Evolutionary conservation across 257 asterid species (phyloP).

Genomic region (Nicotiana tomentosiformis): DNA sequence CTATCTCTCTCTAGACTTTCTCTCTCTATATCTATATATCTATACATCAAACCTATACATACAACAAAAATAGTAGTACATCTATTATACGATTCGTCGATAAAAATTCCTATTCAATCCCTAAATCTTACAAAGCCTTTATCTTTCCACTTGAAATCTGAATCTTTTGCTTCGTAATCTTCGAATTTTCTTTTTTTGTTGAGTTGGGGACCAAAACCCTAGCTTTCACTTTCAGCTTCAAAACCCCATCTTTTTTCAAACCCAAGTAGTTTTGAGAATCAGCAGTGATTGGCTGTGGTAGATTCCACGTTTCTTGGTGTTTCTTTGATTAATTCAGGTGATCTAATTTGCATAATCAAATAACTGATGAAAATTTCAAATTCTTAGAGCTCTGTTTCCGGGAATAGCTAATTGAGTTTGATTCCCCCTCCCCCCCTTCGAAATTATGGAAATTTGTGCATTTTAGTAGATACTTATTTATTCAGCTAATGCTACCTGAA

Average conservation of each 20-base stretch:
- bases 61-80: constrained; percentile 16
- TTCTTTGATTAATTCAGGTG: constrained; percentile 3
- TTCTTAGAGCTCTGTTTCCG: not conserved
- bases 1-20: constrained; percentile 33
- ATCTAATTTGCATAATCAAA: not conserved
- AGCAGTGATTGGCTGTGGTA: constrained; percentile 14
- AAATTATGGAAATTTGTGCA: constrained; percentile 1
- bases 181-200: not conserved
- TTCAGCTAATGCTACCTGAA: not conserved
- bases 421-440: not conserved
- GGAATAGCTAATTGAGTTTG: not conserved
- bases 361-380: not conserved
- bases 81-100: constrained; percentile 38
- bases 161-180: not conserved
- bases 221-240: constrained; percentile 18
- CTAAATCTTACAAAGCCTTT: constrained; percentile 7
- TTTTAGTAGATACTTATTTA: not conserved
- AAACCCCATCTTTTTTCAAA: constrained; percentile 10
- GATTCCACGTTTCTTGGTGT: not conserved
- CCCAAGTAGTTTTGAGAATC: constrained; percentile 9
- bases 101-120: constrained; percentile 34
- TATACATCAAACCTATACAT: constrained; percentile 37
- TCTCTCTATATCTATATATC: constrained; percentile 37
- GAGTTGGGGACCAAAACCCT: constrained; percentile 31
- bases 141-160: not conserved